These are phyloP conservation scores for Nematocida homosporus DNA, from an alignment of 371 early-diverging fungal genomes.

Conservation along the genomic window DNA sequence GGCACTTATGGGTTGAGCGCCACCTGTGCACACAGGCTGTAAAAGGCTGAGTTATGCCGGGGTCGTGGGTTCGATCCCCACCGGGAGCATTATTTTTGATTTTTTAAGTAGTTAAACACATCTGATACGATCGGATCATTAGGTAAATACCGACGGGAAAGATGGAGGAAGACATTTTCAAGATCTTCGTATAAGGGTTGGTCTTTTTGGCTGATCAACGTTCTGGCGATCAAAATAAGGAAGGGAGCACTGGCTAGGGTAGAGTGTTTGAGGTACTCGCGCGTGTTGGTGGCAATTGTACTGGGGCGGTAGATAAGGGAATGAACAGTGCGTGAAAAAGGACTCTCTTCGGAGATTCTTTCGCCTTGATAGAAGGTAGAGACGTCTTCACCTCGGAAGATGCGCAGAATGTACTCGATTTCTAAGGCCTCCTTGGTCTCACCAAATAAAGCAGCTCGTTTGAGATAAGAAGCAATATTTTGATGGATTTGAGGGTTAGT, in stretches of 20 bases:
- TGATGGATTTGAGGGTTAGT: slow-evolving; percentile 28
- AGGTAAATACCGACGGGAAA: slow-evolving; percentile 13
- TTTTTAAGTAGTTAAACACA: slow-evolving; percentile 39
- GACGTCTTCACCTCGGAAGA: slow-evolving; percentile 25
- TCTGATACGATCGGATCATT: not conserved
- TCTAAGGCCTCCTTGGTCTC: slow-evolving; percentile 32
- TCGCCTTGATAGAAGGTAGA: slow-evolving; percentile 22
- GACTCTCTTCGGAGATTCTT: slow-evolving; percentile 35
- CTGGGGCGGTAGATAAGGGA: slow-evolving; percentile 9
- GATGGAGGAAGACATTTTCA: slow-evolving; percentile 29
- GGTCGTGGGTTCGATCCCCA: slow-evolving; percentile 62
- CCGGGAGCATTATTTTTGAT: slow-evolving; percentile 57
- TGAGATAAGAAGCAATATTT: slow-evolving; percentile 8
- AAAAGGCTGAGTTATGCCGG: slow-evolving; percentile 59
- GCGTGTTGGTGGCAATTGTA: not conserved
- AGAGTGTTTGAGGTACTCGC: slow-evolving; percentile 26
- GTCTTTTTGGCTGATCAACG: not conserved
- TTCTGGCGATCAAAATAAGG: not conserved
- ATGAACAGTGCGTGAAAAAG: slow-evolving; percentile 4
- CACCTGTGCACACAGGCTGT: slow-evolving; percentile 49
- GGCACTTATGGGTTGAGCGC: slow-evolving; percentile 58
- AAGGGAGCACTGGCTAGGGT: slow-evolving; percentile 19
- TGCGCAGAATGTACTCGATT: slow-evolving; percentile 18
- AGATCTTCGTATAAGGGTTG: slow-evolving; percentile 8
- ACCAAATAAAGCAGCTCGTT: slow-evolving; percentile 9